These are phyloP conservation scores for Aureobasidium leucospermi DNA, from an alignment of 2,329 filamentous ascomycete genomes.

Conservation along the genomic window DNA sequence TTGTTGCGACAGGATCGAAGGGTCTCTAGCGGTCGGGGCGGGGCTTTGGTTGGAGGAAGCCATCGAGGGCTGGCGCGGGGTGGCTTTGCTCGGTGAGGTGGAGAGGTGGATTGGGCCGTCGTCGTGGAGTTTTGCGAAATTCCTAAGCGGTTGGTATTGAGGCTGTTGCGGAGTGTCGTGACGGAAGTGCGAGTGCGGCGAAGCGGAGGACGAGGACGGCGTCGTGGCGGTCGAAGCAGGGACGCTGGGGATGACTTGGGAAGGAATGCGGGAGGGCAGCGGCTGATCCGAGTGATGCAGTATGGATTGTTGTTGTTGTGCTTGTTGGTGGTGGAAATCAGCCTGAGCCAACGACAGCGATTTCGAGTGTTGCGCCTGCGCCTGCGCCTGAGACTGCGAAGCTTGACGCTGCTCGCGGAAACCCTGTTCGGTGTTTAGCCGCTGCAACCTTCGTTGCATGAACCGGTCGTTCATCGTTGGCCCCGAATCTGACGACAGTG, in stretches of 20 bases:
- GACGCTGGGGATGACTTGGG: constrained; percentile 7
- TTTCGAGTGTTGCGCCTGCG: constrained; percentile 6
- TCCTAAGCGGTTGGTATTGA: background rate
- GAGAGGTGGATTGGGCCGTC: constrained; percentile 2
- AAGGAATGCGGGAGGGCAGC: background rate
- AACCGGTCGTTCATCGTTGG: constrained; percentile 26
- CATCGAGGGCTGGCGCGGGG: constrained; percentile 6
- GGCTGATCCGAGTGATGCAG: background rate
- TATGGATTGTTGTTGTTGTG: constrained; percentile 1
- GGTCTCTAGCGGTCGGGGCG: background rate
- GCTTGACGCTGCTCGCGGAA: constrained; percentile 29
- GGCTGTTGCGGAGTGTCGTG: constrained; percentile 12
- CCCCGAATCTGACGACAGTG: constrained; percentile 27
- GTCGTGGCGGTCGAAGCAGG: constrained; percentile 12
- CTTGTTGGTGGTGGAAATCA: constrained; percentile 21
- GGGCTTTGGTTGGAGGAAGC: constrained; percentile 2
- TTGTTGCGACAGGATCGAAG: constrained; percentile 10
- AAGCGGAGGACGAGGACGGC: constrained; percentile 11
- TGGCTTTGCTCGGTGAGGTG: background rate
- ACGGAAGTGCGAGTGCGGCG: constrained; percentile 7
- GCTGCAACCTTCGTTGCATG: constrained; percentile 31
- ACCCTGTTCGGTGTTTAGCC: constrained; percentile 32
- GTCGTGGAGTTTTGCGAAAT: constrained; percentile 8
- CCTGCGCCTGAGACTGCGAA: background rate
- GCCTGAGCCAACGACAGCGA: constrained; percentile 15